phyloP scores from a whole-genome alignment of 257 asterid species.

The Ehretia macrophylla region DNA sequence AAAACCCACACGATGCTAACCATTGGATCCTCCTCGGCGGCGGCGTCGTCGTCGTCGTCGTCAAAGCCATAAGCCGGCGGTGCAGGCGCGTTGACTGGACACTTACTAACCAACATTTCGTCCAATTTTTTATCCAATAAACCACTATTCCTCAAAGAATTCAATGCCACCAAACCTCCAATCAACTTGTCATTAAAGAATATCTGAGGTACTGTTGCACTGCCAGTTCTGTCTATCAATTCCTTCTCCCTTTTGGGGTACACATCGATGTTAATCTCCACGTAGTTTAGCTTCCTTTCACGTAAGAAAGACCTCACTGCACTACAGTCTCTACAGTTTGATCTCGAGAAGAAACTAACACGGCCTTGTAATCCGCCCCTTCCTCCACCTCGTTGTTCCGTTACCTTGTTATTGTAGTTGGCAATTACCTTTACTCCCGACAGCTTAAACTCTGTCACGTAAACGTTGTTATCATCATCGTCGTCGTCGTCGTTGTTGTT shows the following conservation, averaged over 20 bases:
- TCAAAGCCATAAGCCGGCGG: conserved; percentile 82
- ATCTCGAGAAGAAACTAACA: conserved; percentile 74
- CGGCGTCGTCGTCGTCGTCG: conserved; percentile 43
- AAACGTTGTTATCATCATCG: conserved; percentile 6
- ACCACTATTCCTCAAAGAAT: conserved; percentile 79
- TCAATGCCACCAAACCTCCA: conserved; percentile 81
- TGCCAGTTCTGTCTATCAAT: conserved; percentile 57
- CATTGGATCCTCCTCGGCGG: conserved; percentile 58
- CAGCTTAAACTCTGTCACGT: conserved; percentile 57
- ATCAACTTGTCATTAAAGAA: conserved; percentile 75
- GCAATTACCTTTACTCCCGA: conserved; percentile 62
- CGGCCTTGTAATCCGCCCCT: conserved; percentile 58
- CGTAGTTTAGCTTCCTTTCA: conserved; percentile 43
- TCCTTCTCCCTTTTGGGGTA: conserved; percentile 69
- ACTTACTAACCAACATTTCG: conserved; percentile 63
- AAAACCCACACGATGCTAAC: conserved; percentile 57
- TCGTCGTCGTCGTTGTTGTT: conserved; percentile 6
- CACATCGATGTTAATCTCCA: conserved; percentile 85
- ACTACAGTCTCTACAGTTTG: conserved; percentile 78
- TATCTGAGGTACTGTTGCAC: conserved; percentile 62
- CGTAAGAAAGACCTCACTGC: conserved; percentile 75
- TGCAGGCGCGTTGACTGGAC: conserved; percentile 82
- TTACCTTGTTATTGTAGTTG: conserved; percentile 23
- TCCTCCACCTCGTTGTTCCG: conserved; percentile 26
- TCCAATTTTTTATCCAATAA: conserved; percentile 63